Evolutionary conservation across 1,139 yeast genomes (phyloP), one percentile per base, ranked within the genome.

Genomic region (Suhomyces guaymorum): DNA sequence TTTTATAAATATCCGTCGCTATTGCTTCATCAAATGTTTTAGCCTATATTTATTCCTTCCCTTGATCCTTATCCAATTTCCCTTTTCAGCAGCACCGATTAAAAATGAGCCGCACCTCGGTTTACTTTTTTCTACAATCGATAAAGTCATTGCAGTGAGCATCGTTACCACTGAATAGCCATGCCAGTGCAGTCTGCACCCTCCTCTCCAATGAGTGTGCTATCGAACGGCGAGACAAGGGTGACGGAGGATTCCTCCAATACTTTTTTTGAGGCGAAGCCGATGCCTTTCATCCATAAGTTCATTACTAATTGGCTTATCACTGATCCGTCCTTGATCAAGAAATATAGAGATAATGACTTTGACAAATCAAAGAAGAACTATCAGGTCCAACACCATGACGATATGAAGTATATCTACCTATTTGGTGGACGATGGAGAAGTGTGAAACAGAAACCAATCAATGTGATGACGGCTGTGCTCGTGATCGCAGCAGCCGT

Each of bases 381-480:
- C 48, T 57, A 71, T 61, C 75, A 65, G 51, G 56, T 55, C 6
- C 66, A 55, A 37, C 45, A 50, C 19, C 54, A 62, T 44, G 53
- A 50, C 1, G 57, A 56, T n/a, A 49, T 56, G 28, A 62, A 60
- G 24, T 61, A 60, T 30, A 38, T 75, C 3, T 84, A 73, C 55
- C 57, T 82, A 4, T 61, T 76, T 38, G 94, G 94, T 5, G 95
- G 95, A 0, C 57, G 89, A 24, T 53, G 80, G 29, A 59, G 79
- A 23, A 58, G 73, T 1, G 59, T 67, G 35, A 62, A 63, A 40
- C 55, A 66, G 41, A 43, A 51, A 37, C 73, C 76, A 18, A 46
- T 63, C 29, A 58, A 61, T 30, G 12, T 73, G 7, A 18, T 38
- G 33, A 67, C 75, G 0, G 60, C 66, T 1, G 33, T 57, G 0